Evolutionary conservation across 129 eudicot genomes (phyloP), one percentile per base, ranked within the genome.

Genomic region (Mikania micrantha): DNA sequence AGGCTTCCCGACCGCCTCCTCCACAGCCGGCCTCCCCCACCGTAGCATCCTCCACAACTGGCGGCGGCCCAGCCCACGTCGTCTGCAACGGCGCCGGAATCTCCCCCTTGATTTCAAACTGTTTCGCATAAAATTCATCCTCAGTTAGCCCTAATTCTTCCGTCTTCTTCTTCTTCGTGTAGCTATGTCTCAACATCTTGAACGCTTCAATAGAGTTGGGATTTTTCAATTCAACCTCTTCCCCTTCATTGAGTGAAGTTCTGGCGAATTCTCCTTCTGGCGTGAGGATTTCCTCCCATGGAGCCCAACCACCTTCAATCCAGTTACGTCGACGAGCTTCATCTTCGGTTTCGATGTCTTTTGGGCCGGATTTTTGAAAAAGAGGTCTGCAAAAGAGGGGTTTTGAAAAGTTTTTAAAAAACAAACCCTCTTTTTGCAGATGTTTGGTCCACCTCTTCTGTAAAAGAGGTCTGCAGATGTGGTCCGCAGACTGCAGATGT

Each of bases 281-380:
- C 16, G 91, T 72, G 68, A 88, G 91, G 53, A 92, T 82, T 77
- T 92, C 98, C 32, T 92, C 98, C 98, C 98, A 92, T 4, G 98
- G 98, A 8, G 98, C 98, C 98, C 98, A 92, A 10, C 96, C 98
- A 4, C 95, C 83, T 31, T 88, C 91, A 20, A 86, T 42, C 98
- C 98, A 92, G 85, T 88, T 88, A 59, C 79, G 82, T 39, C 81
- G 85, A 9, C 96, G 90, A 28, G 96, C 96, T 76, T 85, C 98
- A 0, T 88, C 96, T 62, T 92, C 96, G 10, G 98, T 60, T 64
- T 85, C 95, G 21, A 76, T 82, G 60, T 85, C 96, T 54, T 85
- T 83, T 4, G 96, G 95, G 1, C 84, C 87, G 64, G 81, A 91
- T 25, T 83, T 71, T 1, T 75, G 84, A n/a, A n/a, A n/a, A n/a